A percentile compares a stretch with the other conserved stretches of the same genome.
phyloP scores from a whole-genome alignment of 441 rosid species.

The Populus hybrid region DNA sequence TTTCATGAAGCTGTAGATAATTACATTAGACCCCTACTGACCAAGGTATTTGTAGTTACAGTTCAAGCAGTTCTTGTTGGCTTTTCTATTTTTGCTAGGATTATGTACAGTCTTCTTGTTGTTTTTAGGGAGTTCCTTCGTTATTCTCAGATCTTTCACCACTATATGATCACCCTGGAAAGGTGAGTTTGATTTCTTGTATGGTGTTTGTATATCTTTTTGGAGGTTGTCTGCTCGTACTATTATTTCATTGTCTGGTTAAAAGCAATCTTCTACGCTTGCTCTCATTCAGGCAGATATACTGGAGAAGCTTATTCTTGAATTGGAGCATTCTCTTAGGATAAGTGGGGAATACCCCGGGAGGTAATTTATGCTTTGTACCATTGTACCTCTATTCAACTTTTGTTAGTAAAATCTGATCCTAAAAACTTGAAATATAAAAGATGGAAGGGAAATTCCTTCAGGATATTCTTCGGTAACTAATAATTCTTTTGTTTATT shows the following conservation, averaged over 20 bases:
- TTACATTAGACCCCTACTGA: constrained; percentile 79
- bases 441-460: neutral
- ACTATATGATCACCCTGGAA: constrained; percentile 74
- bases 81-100: constrained; percentile 13
- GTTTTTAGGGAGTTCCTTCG: constrained; percentile 91
- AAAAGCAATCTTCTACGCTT: constrained; percentile 10
- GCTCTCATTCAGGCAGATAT: constrained; percentile 68
- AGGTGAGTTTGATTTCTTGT: constrained; percentile 49
- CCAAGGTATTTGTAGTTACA: constrained; percentile 54
- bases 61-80: constrained; percentile 1
- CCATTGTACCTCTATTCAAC: constrained; percentile 1
- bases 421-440: neutral
- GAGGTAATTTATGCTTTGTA: constrained; percentile 49
- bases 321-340: constrained; percentile 80
- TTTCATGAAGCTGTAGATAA: constrained; percentile 80
- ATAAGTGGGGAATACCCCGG: constrained; percentile 63
- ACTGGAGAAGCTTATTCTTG: constrained; percentile 77
- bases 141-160: constrained; percentile 97
- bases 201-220: constrained; percentile 11
- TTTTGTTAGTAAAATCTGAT: neutral
- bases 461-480: neutral
- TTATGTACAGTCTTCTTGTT: constrained; percentile 23
- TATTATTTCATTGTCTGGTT: constrained; percentile 8
- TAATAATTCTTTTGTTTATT: neutral
- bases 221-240: constrained; percentile 4